Base-by-base conservation (phyloP, 179 eudicot species). In the Heliamphora pulchella region DNA sequence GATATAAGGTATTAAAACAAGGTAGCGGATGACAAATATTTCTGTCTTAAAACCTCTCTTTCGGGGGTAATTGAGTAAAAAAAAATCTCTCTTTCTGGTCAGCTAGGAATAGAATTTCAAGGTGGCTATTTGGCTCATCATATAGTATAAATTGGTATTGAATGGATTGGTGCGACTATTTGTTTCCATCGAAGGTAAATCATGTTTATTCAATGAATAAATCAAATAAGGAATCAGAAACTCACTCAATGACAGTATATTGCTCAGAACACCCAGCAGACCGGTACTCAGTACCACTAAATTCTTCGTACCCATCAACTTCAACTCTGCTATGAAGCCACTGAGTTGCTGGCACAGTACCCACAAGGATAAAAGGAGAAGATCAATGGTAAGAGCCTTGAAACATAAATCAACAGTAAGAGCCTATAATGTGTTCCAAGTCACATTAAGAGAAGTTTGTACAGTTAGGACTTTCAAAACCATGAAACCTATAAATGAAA, bases 251-350 rank as follows among this genome's bases (percentile, higher is more conserved):
- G 81, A 96, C 90, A 67, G 82, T 77, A 86, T 94, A 96, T 84
- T 92, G 97, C 90, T 96, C 98, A 0, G 93, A 80, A 65, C 99
- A 96, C 82, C 99, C 99, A 85, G 98, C 91, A 80, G 99, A 94
- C 83, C 98, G 88, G 82, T 94, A 92, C 80, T 96, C 99, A 41
- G 86, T 81, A 54, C 97, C 96, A 81, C 93, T 89, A 84, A 88
- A 96, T 83, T 96, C 99, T 79, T 96, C 99, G 81, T 96, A 96
- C 13, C 99, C 99, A 85, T 90, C 82, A 66, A 89, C 85, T 69
- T 96, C 99, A 74, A 96, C 90, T 87, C 98, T 88, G 84, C 98
- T 92, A 78, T 94, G 97, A 86, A 96, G 97, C 99, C 97, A 96
- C 67, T 96, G 99, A 78, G 90, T 88, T 81, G 93, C 99, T 96